Percentiles rank a stretch among this genome's conserved stretches.
Conservation (phyloP, 1,284 basidiomycete genomes). For the Cystobasidium sp. region DNA sequence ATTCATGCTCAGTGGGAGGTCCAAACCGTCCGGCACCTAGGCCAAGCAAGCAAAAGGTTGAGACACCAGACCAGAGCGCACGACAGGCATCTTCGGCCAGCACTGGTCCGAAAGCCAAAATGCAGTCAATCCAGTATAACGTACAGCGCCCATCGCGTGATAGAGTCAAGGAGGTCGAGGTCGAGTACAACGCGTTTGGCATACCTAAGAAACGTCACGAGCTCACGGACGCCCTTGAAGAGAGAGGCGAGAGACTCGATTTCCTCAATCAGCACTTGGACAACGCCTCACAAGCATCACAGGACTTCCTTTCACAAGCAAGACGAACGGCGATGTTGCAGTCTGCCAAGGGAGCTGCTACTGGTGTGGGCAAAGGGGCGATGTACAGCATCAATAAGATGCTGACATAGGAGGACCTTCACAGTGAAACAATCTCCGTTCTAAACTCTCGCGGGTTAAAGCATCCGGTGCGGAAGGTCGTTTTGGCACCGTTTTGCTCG, state of each 20-base stretch:
- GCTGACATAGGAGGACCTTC: slow-evolving; percentile 1
- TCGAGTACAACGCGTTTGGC: slow-evolving; percentile 36
- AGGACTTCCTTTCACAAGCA: slow-evolving; percentile 38
- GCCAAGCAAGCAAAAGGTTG: background rate
- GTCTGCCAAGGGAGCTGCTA: slow-evolving; percentile 24
- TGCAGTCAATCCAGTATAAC: background rate
- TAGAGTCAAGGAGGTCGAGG: slow-evolving; percentile 30
- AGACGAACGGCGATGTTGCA: slow-evolving; percentile 28
- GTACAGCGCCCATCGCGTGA: slow-evolving; percentile 3
- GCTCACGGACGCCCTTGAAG: slow-evolving; percentile 37
- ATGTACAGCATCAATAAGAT: slow-evolving; percentile 37
- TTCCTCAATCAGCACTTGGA: slow-evolving; percentile 39
- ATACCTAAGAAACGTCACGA: slow-evolving; percentile 38
- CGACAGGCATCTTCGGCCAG: background rate
- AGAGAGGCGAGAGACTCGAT: slow-evolving; percentile 38
- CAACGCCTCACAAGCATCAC: slow-evolving; percentile 30
- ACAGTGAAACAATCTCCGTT: no score
- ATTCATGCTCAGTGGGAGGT: slow-evolving; percentile 20
- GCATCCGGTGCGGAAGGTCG: no score
- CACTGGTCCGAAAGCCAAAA: background rate
- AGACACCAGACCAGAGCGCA: background rate
- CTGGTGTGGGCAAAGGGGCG: slow-evolving; percentile 38
- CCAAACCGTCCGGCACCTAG: slow-evolving; percentile 28
- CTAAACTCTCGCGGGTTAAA: no score
- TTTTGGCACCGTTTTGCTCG: no score